Evolutionary conservation across 1,139 yeast species (phyloP), one percentile per base, ranked within the genome.

Genomic region (Taphrina wiesneri): DNA sequence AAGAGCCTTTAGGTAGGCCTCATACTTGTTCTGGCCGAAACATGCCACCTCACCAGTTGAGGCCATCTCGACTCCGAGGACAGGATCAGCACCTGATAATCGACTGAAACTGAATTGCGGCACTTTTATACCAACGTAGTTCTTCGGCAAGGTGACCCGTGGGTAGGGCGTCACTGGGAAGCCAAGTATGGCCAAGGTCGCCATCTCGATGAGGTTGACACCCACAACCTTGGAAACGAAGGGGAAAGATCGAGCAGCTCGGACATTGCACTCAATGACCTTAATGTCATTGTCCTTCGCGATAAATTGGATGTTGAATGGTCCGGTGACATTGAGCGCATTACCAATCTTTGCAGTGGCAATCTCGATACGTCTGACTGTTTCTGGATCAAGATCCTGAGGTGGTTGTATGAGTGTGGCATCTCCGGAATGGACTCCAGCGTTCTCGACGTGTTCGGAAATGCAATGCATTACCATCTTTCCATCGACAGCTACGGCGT

Each of bases 401-500:
- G 98, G 97, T 68, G 99, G 99, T 69, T 93, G 96, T 77, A 93
- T 88, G 75, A 93, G 82, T 60, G 99, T 93, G 69, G 99, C 99
- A 79, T 93, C 99, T 83, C 99, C 99, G 68, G 99, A 93, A 80
- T 93, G 99, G 67, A 93, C 97, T 85, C 99, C 99, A 32, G 99
- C 99, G 76, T 93, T 93, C 79, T 93, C 99, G 74, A 93, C 98
- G 77, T 93, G 99, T 79, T 95, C 99, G 67, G 97, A 91, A 69
- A 93, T 97, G 77, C 91, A 98, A 77, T 93, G 99, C 93, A 93
- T 90, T 72, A 93, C 85, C 81, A 93, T 82, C 77, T 91, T 85
- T 79, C 99, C 99, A 75, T 93, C 90, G 76, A 85, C 85, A 63
- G 99, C 98, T 73, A 93, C 99, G 63, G 97, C 99, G 79, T 93